Evolutionary conservation across 768 basidiomycete species (phyloP), one percentile per base, ranked within the genome.

Genomic region (Lactarius trivialis): DNA sequence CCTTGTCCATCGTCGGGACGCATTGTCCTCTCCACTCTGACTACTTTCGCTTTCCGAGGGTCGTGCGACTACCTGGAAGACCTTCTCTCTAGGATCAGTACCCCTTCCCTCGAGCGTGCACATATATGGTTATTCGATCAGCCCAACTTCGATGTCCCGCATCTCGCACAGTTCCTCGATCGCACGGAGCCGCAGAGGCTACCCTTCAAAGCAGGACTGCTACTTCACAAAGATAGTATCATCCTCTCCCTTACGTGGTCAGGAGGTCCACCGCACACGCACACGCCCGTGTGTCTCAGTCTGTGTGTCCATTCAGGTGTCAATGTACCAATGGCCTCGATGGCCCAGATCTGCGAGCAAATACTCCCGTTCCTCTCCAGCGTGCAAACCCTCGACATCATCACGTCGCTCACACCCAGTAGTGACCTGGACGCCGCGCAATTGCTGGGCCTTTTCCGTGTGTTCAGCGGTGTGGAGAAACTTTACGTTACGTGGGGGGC

Each of bases 21-120:
- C 24, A 24, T 36, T 17, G 32, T 48, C 52, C 41, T 60, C 5
- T 39, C 58, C 8, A 7, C 58, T 9, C 30, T 60, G 14, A 26
- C 8, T 12, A 30, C 3, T 19, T 43, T 60, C 30, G 28, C 51
- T 4, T 60, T 60, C 41, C 37, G 41, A 11, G 58, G 58, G 14
- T 8, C 58, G 12, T 52, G 39, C 51, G 8, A 53, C 21, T 52
- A 30, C 58, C 39, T 60, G 15, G 58, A 60, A 19, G 51, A 33
- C 15, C 11, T 53, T 7, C 50, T 53, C 30, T 28, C 51, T 8
- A 19, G 32, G 9, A 41, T 53, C 7, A 34, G 8, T 30, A 4
- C 39, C 2, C 50, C 58, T 30, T 52, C 28, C 14, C 58, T 59
- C 26, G 37, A 14, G 28, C 49, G 50, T 7, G 21, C 21, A 6